Base-by-base conservation (phyloP, 305 asterid species). In the Plantago lanceolata region DNA sequence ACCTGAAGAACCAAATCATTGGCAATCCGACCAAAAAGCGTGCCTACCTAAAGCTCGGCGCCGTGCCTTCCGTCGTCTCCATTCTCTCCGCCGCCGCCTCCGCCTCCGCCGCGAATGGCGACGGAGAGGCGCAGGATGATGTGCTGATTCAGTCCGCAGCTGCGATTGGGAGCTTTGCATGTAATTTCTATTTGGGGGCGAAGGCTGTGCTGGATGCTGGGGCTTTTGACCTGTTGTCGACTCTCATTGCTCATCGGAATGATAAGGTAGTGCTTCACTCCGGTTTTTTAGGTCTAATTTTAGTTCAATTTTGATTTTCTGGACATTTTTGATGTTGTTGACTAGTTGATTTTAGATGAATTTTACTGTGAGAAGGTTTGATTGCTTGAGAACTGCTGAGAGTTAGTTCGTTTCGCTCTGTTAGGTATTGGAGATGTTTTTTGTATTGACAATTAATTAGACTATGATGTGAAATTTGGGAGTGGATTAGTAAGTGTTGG, bases 81-180 rank as follows among this genome's bases (percentile, higher is more conserved):
- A 74, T 84, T 44, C 79, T 89, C 52, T 81, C 94, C 37, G 67
- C 79, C 43, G 56, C 77, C n/a, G n/a, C n/a, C 52, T 81, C 94
- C 37, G 67, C 79, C 43, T n/a, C n/a, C n/a, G 56, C 77, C 35
- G 33, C 81, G 26, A 73, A 26, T 20, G 66, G 24, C 19, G 61
- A 47, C 66, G 69, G 68, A 35, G 93, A 78, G 59, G 75, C 71
- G 51, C 79, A 74, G 9, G 95, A 82, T 48, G 68, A 84, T 19
- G 69, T 85, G 0, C 68, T 90, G 71, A 74, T 93, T 73, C 96
- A 93, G 71, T 81, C 90, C 3, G 96, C 94, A 3, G 97, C 95
- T 13, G 85, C 77, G n/a, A 77, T 93, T 24, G 98, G 97, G 33
- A 93, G 98, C 84, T 93, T 93, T 53, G 95, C 99, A 21, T 93